phyloP scores from a whole-genome alignment of 2,329 filamentous ascomycete genomes.

The Cyphellophora attinorum region DNA sequence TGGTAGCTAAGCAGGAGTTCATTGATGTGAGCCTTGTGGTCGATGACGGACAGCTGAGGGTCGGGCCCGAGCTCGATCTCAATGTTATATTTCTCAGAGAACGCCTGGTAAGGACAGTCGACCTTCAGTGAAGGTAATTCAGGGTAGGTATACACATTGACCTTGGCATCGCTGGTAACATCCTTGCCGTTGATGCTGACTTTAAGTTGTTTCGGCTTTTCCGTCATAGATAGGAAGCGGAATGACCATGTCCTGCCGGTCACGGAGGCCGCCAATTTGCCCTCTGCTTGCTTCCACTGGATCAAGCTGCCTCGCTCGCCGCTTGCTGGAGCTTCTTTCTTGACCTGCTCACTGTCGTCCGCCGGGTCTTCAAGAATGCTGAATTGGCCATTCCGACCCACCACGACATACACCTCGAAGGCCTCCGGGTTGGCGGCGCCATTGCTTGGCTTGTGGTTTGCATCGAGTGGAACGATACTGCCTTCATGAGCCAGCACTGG shows the following conservation, averaged over 20 bases:
- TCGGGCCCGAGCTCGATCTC: slow-evolving; percentile 26
- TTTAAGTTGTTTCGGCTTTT: slow-evolving; percentile 12
- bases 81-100: slow-evolving; percentile 24
- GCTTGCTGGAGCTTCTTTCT: slow-evolving; percentile 6
- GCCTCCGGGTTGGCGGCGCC: slow-evolving; percentile 38
- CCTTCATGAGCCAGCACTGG: slow-evolving; percentile 50
- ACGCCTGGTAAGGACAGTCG: slow-evolving; percentile 6
- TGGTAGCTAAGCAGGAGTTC: slow-evolving; percentile 18
- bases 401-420: slow-evolving; percentile 41
- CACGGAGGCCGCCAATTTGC: slow-evolving; percentile 12
- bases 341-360: slow-evolving; percentile 13
- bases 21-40: slow-evolving; percentile 15
- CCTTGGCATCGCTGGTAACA: slow-evolving; percentile 10
- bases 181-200: slow-evolving; percentile 14
- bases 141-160: slow-evolving; percentile 11
- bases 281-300: slow-evolving; percentile 14
- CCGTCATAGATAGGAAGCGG: slow-evolving; percentile 13
- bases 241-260: slow-evolving; percentile 14
- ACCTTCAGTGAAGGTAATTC: slow-evolving; percentile 14
- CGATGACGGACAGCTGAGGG: slow-evolving; percentile 19
- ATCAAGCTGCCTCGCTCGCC: slow-evolving; percentile 20
- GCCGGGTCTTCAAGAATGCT: slow-evolving; percentile 39
- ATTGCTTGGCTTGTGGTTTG: slow-evolving; percentile 30
- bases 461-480: slow-evolving; percentile 49
- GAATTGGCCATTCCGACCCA: slow-evolving; percentile 32